Conservation (phyloP, 371 early-diverging fungal species). For the Choanephora cucurbitarum region DNA sequence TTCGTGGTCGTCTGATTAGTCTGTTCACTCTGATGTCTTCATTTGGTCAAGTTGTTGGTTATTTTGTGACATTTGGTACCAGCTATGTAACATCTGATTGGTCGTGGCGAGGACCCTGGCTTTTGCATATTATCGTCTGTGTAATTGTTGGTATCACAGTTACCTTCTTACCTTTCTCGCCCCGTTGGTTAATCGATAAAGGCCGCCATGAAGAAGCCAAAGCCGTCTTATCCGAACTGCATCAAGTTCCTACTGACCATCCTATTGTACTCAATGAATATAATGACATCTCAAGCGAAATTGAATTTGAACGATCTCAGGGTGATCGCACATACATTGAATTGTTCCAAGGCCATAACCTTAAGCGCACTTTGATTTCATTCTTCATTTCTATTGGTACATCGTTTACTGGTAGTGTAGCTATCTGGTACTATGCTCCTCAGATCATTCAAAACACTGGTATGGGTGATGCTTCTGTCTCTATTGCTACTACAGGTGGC, state of each 20-base stretch:
- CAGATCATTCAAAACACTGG: slow-evolving; percentile 43
- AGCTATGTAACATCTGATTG: slow-evolving; percentile 35
- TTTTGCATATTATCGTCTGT: slow-evolving; percentile 33
- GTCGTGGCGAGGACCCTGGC: slow-evolving; percentile 49
- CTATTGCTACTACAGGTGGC: slow-evolving; percentile 47
- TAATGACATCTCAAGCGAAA: slow-evolving; percentile 37
- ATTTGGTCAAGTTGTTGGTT: slow-evolving; percentile 45
- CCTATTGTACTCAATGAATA: slow-evolving; percentile 37
- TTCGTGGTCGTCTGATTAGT: slow-evolving; percentile 49
- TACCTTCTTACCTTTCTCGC: slow-evolving; percentile 49
- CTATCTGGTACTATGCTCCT: slow-evolving; percentile 55
- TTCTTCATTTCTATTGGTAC: slow-evolving; percentile 58
- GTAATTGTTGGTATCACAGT: slow-evolving; percentile 14
- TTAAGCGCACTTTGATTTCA: slow-evolving; percentile 35
- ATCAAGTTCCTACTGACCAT: slow-evolving; percentile 34
- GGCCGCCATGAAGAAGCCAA: slow-evolving; percentile 47
- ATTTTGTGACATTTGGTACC: slow-evolving; percentile 49
- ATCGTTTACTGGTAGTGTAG: slow-evolving; percentile 65
- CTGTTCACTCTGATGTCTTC: slow-evolving; percentile 40
- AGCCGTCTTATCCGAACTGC: slow-evolving; percentile 34
- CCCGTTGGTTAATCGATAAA: slow-evolving; percentile 59
- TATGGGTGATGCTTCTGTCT: slow-evolving; percentile 31
- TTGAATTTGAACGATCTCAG: slow-evolving; percentile 37
- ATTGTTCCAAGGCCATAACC: slow-evolving; percentile 37
- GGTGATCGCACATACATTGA: slow-evolving; percentile 40